Conservation (phyloP, 2,329 filamentous ascomycete genomes). For the Aspergillus chevalieri region DNA sequence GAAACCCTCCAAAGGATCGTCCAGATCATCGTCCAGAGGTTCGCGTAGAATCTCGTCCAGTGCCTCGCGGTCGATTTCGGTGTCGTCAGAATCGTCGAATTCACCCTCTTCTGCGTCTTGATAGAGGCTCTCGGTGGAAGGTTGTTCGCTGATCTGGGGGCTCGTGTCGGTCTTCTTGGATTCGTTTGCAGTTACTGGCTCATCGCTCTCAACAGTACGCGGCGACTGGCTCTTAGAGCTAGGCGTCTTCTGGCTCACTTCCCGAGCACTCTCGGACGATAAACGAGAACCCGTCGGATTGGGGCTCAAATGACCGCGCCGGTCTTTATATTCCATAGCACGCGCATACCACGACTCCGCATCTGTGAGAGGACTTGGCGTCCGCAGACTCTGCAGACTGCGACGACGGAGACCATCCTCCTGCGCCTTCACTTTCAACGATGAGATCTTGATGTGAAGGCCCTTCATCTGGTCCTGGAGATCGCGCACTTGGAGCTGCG, state of each 20-base stretch:
- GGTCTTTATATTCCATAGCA: conserved; percentile 30
- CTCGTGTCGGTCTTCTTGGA: conserved; percentile 1
- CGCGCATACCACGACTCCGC: conserved; percentile 55
- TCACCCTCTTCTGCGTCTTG: conserved; percentile 40
- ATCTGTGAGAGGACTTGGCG: conserved; percentile 72
- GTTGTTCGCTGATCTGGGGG: conserved; percentile 15
- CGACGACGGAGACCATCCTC: conserved; percentile 72
- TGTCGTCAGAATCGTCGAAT: conserved; percentile 29
- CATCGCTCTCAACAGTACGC: neutral
- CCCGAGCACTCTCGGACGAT: conserved; percentile 23
- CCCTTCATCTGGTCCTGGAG: conserved; percentile 81
- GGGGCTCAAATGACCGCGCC: conserved; percentile 16
- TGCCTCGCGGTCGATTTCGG: conserved; percentile 59
- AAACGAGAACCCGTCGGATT: conserved; percentile 34
- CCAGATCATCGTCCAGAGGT: conserved; percentile 36
- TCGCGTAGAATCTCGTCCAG: conserved; percentile 47
- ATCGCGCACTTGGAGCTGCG: conserved; percentile 65
- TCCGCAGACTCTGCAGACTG: conserved; percentile 68
- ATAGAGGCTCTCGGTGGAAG: conserved; percentile 32
- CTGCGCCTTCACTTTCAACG: conserved; percentile 67
- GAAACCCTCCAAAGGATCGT: conserved; percentile 28
- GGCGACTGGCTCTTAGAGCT: neutral
- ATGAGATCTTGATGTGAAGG: conserved; percentile 78
- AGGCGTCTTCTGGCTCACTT: neutral
- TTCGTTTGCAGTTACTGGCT: neutral